Base-by-base conservation (phyloP, 2,329 filamentous ascomycete species). In the Huntiella savannae region DNA sequence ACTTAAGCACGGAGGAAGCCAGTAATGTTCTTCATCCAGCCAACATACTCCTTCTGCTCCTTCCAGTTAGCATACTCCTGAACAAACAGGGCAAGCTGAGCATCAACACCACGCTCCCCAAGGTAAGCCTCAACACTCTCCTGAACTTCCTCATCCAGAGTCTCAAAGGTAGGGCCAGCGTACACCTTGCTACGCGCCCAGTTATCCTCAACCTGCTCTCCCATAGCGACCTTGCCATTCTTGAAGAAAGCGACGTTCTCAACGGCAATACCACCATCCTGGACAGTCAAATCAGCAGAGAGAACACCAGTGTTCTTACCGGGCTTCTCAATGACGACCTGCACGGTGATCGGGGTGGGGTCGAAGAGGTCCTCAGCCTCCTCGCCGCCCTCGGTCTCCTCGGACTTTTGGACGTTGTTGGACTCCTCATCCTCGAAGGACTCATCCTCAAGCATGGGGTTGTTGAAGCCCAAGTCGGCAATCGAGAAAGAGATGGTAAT, bases 21-120 rank as follows among this genome's bases (percentile, higher is more conserved):
- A 76, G 88, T 91, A 63, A 95, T 73, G 59, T 82, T 82, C 62
- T 77, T 73, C 62, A 98, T 68, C 91, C 92, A 98, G 54, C 73
- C 68, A 51, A 92, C 68, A 64, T 98, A 98, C 72, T 98, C 91
- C 66, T 78, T 82, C 75, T 96, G 88, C 75, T 98, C 91, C 79
- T 98, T 98, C 65, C 82, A 76, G 60, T 96, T 86, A 58, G 96
- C 87, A 67, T 94, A 98, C 62, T 96, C 87, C 34, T 87, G 85
- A 39, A 93, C 79, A 63, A 96, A 95, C 54, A 87, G 67, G 46
- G 87, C 88, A 56, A 98, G 73, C 49, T 79, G 75, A 55, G 81
- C 78, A 58, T 88, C 85, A 64, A 98, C 76, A 53, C 88, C 91
- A 55, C 91, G 77, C 73, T 95, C 91, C 63, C 94, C 86, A 52